Evolutionary conservation across 371 early-diverging fungal genomes (phyloP).

Genomic region (Mucor irregularis): DNA sequence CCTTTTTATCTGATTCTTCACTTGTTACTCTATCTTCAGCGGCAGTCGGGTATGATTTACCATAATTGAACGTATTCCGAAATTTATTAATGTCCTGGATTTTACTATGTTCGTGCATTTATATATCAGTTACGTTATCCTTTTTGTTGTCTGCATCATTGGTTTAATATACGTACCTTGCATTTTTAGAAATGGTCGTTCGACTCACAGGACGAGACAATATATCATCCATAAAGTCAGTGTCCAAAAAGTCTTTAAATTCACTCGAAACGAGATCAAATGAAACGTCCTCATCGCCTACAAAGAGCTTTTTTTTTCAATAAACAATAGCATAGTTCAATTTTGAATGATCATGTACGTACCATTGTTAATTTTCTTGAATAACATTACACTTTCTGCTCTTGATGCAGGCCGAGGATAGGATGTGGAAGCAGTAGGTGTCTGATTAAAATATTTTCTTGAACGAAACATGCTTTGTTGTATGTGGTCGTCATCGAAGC

Average conservation of each 20-base stretch:
- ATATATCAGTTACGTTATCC: too few relatives aligned
- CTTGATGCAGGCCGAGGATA: slow-evolving; percentile 10
- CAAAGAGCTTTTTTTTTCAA: not conserved
- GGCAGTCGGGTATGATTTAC: too few relatives aligned
- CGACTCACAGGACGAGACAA: slow-evolving; percentile 5
- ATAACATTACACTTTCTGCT: slow-evolving; percentile 24
- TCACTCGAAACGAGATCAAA: slow-evolving; percentile 18
- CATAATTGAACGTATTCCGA: not conserved
- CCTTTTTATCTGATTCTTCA: too few relatives aligned
- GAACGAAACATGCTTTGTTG: slow-evolving; percentile 4
- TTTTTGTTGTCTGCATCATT: not conserved
- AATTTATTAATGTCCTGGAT: slow-evolving; percentile 6
- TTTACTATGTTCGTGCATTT: too few relatives aligned
- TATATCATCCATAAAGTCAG: slow-evolving; percentile 14
- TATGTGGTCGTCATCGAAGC: slow-evolving; percentile 4
- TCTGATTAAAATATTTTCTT: too few relatives aligned
- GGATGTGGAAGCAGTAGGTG: too few relatives aligned
- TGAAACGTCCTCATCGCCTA: slow-evolving; percentile 19
- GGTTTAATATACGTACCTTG: slow-evolving; percentile 2
- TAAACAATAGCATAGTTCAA: slow-evolving; percentile 1
- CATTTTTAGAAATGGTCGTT: slow-evolving; percentile 9
- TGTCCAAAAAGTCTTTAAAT: slow-evolving; percentile 16
- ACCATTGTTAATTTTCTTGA: slow-evolving; percentile 25
- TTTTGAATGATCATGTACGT: not conserved
- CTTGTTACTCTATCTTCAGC: too few relatives aligned